These are phyloP conservation scores for Margaritispora aquatica DNA, from an alignment of 495 filamentous ascomycete species.

Conservation along the genomic window DNA sequence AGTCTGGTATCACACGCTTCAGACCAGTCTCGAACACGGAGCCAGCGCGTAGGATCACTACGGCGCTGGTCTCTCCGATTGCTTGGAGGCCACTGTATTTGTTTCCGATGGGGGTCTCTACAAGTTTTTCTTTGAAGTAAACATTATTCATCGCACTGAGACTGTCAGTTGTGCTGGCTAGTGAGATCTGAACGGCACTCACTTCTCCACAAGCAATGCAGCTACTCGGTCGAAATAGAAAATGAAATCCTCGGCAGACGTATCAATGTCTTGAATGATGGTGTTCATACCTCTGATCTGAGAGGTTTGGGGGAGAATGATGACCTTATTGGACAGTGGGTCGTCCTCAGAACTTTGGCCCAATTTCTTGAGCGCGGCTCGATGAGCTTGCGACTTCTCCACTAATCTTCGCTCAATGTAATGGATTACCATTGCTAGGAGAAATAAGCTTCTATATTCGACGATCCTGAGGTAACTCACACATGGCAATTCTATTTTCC, in stretches of 20 bases:
- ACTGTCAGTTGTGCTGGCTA: background rate
- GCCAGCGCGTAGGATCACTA: slow-evolving; percentile 83
- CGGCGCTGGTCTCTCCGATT: slow-evolving; percentile 71
- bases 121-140: slow-evolving; percentile 49
- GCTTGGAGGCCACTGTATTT: slow-evolving; percentile 62
- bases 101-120: slow-evolving; percentile 63
- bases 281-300: slow-evolving; percentile 87
- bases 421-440: slow-evolving; percentile 78
- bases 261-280: slow-evolving; percentile 76
- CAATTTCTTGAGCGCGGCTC: slow-evolving; percentile 65
- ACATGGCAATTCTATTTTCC: slow-evolving; percentile 87
- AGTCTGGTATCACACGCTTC: slow-evolving; percentile 84
- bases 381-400: slow-evolving; percentile 81
- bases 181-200: slow-evolving; percentile 16
- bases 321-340: slow-evolving; percentile 65
- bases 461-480: slow-evolving; percentile 36
- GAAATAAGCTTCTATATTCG: background rate
- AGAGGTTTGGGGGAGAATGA: slow-evolving; percentile 62
- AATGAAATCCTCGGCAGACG: slow-evolving; percentile 81
- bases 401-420: slow-evolving; percentile 78
- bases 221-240: slow-evolving; percentile 92
- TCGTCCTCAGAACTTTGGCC: slow-evolving; percentile 60
- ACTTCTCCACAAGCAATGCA: slow-evolving; percentile 80
- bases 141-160: slow-evolving; percentile 65
- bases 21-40: slow-evolving; percentile 82